A percentile compares a stretch with the other conserved stretches of the same genome.
Evolutionary conservation across 257 asterid genomes (phyloP).

Genomic region (Henckelia pumila): DNA sequence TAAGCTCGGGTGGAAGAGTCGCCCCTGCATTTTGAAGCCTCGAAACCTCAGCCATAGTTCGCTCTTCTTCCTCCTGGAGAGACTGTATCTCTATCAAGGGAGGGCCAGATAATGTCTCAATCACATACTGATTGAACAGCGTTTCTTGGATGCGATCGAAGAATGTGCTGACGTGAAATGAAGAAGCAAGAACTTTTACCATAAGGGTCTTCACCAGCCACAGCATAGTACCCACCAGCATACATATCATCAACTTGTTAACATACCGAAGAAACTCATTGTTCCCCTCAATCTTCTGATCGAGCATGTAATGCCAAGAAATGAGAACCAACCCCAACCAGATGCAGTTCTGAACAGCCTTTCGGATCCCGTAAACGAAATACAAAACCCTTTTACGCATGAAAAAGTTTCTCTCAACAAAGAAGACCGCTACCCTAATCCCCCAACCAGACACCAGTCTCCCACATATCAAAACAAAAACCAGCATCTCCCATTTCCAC

Average conservation of each 20-base stretch:
- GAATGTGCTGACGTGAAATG: slow-evolving; percentile 93
- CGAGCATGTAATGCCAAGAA: slow-evolving; percentile 85
- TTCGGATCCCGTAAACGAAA: slow-evolving; percentile 78
- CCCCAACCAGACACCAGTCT: slow-evolving; percentile 86
- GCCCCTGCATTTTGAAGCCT: slow-evolving; percentile 79
- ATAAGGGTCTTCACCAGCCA: slow-evolving; percentile 89
- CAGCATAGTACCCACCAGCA: slow-evolving; percentile 63
- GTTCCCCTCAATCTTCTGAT: slow-evolving; percentile 44
- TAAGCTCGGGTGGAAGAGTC: slow-evolving; percentile 65
- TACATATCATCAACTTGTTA: slow-evolving; percentile 67
- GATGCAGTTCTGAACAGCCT: slow-evolving; percentile 79
- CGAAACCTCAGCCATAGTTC: slow-evolving; percentile 60
- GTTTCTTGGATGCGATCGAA: slow-evolving; percentile 91
- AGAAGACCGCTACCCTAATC: slow-evolving; percentile 59
- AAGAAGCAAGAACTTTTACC: slow-evolving; percentile 90
- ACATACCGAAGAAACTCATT: slow-evolving; percentile 50
- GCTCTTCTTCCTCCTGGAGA: slow-evolving; percentile 63
- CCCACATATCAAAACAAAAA: slow-evolving; percentile 79
- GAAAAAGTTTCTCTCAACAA: slow-evolving; percentile 71
- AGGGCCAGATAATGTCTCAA: slow-evolving; percentile 78
- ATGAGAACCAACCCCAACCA: slow-evolving; percentile 82
- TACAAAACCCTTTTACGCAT: slow-evolving; percentile 72
- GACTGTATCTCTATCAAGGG: slow-evolving; percentile 55
- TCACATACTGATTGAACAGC: slow-evolving; percentile 72
- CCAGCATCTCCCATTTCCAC: slow-evolving; percentile 84